Conservation (phyloP, 352 stramenopile genomes). For the Globisporangium okanoganense region DNA sequence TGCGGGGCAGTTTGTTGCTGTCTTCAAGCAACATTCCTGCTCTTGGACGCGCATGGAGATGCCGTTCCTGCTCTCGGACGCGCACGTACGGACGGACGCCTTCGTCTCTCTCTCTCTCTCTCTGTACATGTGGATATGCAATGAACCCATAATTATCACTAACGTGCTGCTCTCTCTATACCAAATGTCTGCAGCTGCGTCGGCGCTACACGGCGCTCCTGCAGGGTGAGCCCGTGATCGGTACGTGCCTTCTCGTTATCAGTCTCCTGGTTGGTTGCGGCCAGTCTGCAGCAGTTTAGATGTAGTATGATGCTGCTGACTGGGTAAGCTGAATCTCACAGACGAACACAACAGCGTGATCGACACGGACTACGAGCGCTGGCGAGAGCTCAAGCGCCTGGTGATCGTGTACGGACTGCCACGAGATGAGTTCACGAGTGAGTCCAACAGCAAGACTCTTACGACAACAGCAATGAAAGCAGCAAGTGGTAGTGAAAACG, state of each 20-base stretch:
- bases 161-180: too few relatives aligned
- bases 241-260: constrained; percentile 15
- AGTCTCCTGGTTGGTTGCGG: background rate
- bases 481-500: background rate
- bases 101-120: background rate
- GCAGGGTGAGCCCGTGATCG: constrained; percentile 35
- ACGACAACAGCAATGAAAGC: background rate
- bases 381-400: constrained; percentile 80
- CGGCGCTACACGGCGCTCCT: constrained; percentile 45
- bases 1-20: too few relatives aligned
- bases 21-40: background rate
- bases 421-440: constrained; percentile 26
- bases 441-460: background rate
- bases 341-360: constrained; percentile 34
- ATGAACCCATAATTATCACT: too few relatives aligned
- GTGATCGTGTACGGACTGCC: constrained; percentile 78
- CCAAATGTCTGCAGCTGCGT: constrained; percentile 35
- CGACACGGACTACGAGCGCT: constrained; percentile 68
- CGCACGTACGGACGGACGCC: constrained; percentile 16
- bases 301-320: background rate
- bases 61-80: constrained; percentile 20
- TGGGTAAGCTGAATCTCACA: constrained; percentile 1
- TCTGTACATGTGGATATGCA: background rate
- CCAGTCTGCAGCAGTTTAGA: background rate
- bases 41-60: background rate